Conservation (phyloP, 768 basidiomycete species). For the Leccinum variicolor region DNA sequence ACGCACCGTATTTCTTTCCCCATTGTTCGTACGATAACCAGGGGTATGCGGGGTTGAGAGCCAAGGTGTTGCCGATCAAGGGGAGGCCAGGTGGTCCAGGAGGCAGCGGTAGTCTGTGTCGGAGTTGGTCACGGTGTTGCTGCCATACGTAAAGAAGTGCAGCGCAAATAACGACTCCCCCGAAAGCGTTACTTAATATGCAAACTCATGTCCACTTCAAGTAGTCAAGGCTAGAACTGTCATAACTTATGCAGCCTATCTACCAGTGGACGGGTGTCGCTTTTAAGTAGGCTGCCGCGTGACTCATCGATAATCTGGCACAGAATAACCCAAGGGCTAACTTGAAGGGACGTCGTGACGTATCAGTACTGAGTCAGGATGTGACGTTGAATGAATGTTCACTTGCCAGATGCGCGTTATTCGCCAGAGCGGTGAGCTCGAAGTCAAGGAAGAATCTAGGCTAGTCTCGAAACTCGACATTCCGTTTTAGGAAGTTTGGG, state of each 20-base stretch:
- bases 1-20: too few species aligned
- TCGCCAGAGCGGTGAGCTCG: too few species aligned
- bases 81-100: too few species aligned
- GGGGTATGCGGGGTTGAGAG: too few species aligned
- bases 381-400: not conserved
- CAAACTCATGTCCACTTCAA: not conserved
- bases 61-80: too few species aligned
- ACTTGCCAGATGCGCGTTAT: not conserved
- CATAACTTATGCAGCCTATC: not conserved
- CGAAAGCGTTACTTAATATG: constrained; percentile 3
- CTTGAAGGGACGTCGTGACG: not conserved
- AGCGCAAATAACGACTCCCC: constrained; percentile 1
- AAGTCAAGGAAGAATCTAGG: too few species aligned
- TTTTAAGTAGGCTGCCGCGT: not conserved
- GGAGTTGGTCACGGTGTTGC: not conserved
- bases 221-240: not conserved
- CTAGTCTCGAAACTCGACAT: too few species aligned
- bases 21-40: too few species aligned
- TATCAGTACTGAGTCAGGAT: not conserved
- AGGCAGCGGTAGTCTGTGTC: too few species aligned
- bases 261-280: too few species aligned
- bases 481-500: too few species aligned
- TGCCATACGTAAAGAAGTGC: constrained; percentile 15
- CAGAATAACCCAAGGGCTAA: not conserved
- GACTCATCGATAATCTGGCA: not conserved